Evolutionary conservation across 2,329 filamentous ascomycete species (phyloP).

Genomic region (Periconia sp.): DNA sequence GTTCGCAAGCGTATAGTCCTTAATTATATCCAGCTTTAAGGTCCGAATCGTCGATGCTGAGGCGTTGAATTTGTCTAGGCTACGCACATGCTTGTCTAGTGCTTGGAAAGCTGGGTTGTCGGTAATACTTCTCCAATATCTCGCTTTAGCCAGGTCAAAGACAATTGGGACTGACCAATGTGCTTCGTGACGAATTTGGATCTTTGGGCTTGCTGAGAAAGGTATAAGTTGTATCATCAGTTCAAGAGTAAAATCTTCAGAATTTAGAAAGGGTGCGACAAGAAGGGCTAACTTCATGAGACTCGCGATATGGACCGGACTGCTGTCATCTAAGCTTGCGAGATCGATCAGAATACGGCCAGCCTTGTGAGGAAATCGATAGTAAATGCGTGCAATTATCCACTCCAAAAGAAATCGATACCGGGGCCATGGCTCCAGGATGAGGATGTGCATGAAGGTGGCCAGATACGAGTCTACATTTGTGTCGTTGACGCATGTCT

Average conservation of each 20-base stretch:
- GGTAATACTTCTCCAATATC: slow-evolving; percentile 44
- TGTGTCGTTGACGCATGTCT: slow-evolving; percentile 39
- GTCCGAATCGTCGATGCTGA: slow-evolving; percentile 47
- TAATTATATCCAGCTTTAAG: slow-evolving; percentile 49
- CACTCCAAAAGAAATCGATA: slow-evolving; percentile 56
- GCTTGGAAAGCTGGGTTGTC: slow-evolving; percentile 50
- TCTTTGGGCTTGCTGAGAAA: slow-evolving; percentile 56
- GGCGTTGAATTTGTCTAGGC: slow-evolving; percentile 50
- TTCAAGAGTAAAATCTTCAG: slow-evolving; percentile 45
- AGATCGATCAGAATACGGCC: slow-evolving; percentile 45
- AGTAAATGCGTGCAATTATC: slow-evolving; percentile 53
- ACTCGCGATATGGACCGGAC: slow-evolving; percentile 55
- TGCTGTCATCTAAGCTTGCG: slow-evolving; percentile 49
- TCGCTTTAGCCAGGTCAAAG: slow-evolving; percentile 47
- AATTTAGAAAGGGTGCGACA: slow-evolving; percentile 45
- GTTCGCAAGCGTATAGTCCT: slow-evolving; percentile 51
- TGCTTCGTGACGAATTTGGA: slow-evolving; percentile 60
- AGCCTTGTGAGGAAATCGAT: slow-evolving; percentile 40
- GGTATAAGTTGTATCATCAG: slow-evolving; percentile 52
- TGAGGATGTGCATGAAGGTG: slow-evolving; percentile 48
- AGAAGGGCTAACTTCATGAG: slow-evolving; percentile 55
- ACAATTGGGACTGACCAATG: slow-evolving; percentile 56
- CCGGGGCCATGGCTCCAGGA: slow-evolving; percentile 54
- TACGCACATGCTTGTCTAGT: slow-evolving; percentile 52
- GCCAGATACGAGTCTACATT: slow-evolving; percentile 43